Evolutionary conservation across 2,329 filamentous ascomycete species (phyloP).

Genomic region (Diaporthe australafricana): DNA sequence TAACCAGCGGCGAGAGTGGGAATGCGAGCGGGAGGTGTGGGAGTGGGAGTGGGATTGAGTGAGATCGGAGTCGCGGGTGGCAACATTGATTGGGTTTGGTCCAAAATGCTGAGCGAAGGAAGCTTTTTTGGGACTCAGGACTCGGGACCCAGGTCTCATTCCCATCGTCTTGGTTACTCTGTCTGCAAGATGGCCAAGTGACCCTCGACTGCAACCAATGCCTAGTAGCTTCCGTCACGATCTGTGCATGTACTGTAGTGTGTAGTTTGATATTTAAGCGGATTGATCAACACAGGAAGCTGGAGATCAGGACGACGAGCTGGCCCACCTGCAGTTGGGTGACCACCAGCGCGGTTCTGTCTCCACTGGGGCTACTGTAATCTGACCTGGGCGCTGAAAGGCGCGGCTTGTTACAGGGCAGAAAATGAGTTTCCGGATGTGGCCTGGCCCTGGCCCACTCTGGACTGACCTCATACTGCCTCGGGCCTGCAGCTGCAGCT

Average conservation of each 20-base stretch:
- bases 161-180: neutral
- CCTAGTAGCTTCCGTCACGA: neutral
- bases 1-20: conserved; percentile 8
- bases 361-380: neutral
- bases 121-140: neutral
- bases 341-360: neutral
- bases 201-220: neutral
- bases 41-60: neutral
- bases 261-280: neutral
- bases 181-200: no score
- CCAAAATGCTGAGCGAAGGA: neutral
- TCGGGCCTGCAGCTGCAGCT: neutral
- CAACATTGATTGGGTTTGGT: conserved; percentile 7
- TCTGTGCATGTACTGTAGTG: neutral
- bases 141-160: neutral
- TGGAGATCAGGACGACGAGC: neutral
- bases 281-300: neutral
- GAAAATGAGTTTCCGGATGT: conserved; percentile 4
- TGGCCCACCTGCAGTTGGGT: neutral
- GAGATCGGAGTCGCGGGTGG: conserved; percentile 10
- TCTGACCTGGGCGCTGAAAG: neutral
- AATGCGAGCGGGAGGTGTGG: neutral
- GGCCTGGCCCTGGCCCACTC: conserved; percentile 10
- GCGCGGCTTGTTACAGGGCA: neutral
- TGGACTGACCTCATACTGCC: conserved; percentile 18